A percentile compares a stretch with the other conserved stretches of the same genome.
These are phyloP conservation scores for Senna siamea DNA, from an alignment of 306 rosid genomes.

Conservation along the genomic window DNA sequence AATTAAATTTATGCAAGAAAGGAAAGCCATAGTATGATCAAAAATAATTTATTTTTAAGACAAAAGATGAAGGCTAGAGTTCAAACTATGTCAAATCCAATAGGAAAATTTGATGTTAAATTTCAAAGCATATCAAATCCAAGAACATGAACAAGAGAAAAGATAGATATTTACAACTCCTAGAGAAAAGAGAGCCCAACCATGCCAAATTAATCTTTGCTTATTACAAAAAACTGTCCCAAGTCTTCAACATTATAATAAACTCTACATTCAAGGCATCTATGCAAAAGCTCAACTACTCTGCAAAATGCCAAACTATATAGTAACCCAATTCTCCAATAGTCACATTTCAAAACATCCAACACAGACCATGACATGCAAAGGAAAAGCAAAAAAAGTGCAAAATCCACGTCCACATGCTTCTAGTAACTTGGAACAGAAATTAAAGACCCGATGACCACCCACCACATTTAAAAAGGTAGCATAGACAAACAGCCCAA, in stretches of 20 bases:
- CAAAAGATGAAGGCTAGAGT: too few relatives aligned
- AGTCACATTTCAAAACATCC: background rate
- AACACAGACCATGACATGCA: background rate
- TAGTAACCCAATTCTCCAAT: background rate
- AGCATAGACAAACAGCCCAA: background rate
- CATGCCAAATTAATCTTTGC: background rate
- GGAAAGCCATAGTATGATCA: background rate
- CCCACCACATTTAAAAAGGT: background rate
- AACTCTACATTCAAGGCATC: background rate
- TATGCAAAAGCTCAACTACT: background rate
- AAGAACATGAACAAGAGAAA: too few relatives aligned
- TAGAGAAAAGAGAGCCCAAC: background rate
- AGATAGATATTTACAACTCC: background rate
- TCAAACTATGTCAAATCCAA: too few relatives aligned
- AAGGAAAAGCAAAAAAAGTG: background rate
- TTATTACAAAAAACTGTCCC: background rate
- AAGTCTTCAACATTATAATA: background rate
- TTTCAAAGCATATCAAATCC: too few relatives aligned
- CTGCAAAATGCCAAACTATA: background rate
- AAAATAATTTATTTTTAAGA: too few relatives aligned
- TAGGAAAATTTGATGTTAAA: background rate
- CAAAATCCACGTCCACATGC: background rate
- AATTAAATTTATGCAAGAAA: background rate
- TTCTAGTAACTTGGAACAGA: background rate
- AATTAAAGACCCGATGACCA: background rate